Conservation (phyloP, 371 early-diverging fungal genomes). For the Enterospora canceri region DNA sequence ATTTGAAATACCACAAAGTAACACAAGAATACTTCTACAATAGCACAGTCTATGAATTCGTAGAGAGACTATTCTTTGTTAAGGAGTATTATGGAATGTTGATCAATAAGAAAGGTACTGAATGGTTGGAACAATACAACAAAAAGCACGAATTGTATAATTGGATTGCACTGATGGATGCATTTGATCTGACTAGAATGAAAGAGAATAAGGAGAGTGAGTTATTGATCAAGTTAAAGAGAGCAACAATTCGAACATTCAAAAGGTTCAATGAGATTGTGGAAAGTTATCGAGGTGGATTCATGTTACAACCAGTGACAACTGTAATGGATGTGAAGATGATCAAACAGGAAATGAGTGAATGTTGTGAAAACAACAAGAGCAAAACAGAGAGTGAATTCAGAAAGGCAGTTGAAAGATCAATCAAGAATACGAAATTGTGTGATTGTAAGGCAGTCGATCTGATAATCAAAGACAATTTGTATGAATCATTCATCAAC, state of each 20-base stretch:
- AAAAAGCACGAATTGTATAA: too few relatives aligned
- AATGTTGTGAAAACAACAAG: neutral
- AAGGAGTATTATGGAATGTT: too few relatives aligned
- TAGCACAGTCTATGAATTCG: too few relatives aligned
- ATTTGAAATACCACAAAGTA: too few relatives aligned
- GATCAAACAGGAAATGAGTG: neutral
- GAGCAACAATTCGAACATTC: neutral
- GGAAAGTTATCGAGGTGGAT: neutral
- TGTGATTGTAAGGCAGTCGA: too few relatives aligned
- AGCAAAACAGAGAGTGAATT: neutral
- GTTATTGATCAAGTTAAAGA: neutral
- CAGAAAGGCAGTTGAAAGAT: neutral
- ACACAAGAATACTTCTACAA: too few relatives aligned
- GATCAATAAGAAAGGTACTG: too few relatives aligned
- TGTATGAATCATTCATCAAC: neutral
- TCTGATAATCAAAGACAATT: neutral
- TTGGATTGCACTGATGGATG: slow-evolving; percentile 11
- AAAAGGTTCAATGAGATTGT: neutral
- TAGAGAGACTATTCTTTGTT: too few relatives aligned
- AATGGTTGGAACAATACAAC: too few relatives aligned
- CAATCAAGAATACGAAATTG: too few relatives aligned
- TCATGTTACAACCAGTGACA: neutral
- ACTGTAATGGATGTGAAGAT: neutral
- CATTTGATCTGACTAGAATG: slow-evolving; percentile 4
- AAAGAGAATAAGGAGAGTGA: slow-evolving; percentile 12